Percentiles rank a stretch among this genome's conserved stretches.
These are phyloP conservation scores for Trichoderma erinaceum DNA, from an alignment of 495 filamentous ascomycete species.

Conservation along the genomic window DNA sequence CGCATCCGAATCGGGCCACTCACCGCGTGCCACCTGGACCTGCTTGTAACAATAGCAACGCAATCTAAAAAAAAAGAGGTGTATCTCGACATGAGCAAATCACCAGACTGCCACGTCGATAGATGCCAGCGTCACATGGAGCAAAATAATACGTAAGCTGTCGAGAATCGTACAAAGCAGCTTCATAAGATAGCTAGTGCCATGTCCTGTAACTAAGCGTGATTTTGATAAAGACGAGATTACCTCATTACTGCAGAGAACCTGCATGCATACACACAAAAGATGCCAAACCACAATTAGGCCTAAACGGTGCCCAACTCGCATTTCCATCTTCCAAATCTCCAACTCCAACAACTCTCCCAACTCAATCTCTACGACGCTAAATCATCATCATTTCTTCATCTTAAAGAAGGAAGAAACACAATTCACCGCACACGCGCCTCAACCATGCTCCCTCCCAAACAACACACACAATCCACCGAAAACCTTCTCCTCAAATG, in stretches of 20 bases:
- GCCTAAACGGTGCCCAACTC: not conserved
- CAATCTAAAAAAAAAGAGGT: not conserved
- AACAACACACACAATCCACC: not conserved
- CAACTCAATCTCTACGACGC: not conserved
- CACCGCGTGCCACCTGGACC: not conserved
- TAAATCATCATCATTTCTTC: not conserved
- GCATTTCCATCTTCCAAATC: not conserved
- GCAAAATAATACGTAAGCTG: too few relatives aligned
- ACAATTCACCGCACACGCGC: not conserved
- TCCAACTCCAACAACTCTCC: not conserved
- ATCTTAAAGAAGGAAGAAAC: not conserved
- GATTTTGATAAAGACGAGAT: too few relatives aligned
- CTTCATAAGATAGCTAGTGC: too few relatives aligned
- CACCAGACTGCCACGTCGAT: not conserved
- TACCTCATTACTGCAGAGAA: too few relatives aligned
- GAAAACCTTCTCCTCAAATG: constrained; percentile 11
- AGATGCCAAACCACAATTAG: not conserved
- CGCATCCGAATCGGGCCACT: constrained; percentile 6
- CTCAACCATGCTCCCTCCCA: constrained; percentile 13
- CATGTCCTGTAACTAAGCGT: too few relatives aligned
- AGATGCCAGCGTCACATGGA: too few relatives aligned
- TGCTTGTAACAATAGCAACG: not conserved
- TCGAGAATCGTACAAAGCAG: too few relatives aligned
- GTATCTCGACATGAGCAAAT: not conserved
- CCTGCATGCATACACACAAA: too few relatives aligned